Percentiles rank a stretch among this genome's conserved stretches.
phyloP scores from a whole-genome alignment of 495 filamentous ascomycete species.

The Annulohypoxylon maeteangense region DNA sequence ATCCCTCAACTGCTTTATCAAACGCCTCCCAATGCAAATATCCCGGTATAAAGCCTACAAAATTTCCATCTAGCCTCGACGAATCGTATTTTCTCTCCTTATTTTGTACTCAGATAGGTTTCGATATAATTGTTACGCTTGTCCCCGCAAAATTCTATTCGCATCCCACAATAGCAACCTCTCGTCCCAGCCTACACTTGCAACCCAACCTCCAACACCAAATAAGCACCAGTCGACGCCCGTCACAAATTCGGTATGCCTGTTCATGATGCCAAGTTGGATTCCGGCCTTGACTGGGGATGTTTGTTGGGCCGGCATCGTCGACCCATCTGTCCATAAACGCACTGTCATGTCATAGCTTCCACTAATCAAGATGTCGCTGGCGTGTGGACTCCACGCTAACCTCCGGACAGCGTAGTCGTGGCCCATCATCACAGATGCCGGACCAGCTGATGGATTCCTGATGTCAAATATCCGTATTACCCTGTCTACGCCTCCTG shows the following conservation, averaged over 20 bases:
- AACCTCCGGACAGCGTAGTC: constrained; percentile 88
- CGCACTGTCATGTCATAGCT: constrained; percentile 98
- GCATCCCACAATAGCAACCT: constrained; percentile 92
- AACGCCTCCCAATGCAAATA: constrained; percentile 48
- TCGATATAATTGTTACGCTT: constrained; percentile 6
- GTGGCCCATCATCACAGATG: constrained; percentile 79
- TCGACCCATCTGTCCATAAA: constrained; percentile 85
- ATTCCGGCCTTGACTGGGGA: constrained; percentile 61
- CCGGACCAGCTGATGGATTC: constrained; percentile 73
- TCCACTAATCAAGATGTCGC: constrained; percentile 83
- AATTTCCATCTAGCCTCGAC: neutral
- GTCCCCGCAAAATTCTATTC: constrained; percentile 52
- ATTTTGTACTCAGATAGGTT: neutral
- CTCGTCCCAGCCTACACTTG: constrained; percentile 94
- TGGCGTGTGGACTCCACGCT: constrained; percentile 90
- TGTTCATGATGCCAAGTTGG: constrained; percentile 87
- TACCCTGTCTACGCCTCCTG: constrained; percentile 86
- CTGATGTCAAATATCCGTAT: constrained; percentile 92
- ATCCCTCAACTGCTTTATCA: constrained; percentile 8
- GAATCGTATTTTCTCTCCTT: neutral
- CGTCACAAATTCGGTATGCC: constrained; percentile 96
- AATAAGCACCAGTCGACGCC: constrained; percentile 99
- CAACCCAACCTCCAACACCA: constrained; percentile 94
- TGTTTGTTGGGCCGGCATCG: constrained; percentile 52
- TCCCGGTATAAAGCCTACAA: constrained; percentile 2